Percentiles rank a stretch among this genome's conserved stretches.
Evolutionary conservation across 768 basidiomycete species (phyloP).

Genomic region (Termitomyces titanicus): DNA sequence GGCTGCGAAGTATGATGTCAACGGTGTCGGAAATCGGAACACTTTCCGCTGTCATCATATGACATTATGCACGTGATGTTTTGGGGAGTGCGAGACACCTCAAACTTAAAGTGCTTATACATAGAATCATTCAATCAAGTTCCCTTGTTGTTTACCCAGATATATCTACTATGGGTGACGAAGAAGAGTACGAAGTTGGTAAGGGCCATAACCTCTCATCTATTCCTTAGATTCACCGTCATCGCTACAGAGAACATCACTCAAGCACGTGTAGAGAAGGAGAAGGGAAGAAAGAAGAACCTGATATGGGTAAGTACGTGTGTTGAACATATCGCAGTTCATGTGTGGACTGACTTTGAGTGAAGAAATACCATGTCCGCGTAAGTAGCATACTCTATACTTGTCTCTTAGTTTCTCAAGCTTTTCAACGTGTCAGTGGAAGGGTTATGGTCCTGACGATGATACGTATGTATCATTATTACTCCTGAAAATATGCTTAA

Average conservation of each 20-base stretch:
- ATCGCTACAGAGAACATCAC: conserved; percentile 44
- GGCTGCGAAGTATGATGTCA: too few relatives aligned
- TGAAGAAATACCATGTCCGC: conserved; percentile 55
- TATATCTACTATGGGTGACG: conserved; percentile 26
- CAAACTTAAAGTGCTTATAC: too few relatives aligned
- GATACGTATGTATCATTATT: conserved; percentile 47
- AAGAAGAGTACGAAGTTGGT: conserved; percentile 70
- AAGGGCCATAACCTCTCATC: conserved; percentile 21
- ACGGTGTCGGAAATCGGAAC: background rate
- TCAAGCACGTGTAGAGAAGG: conserved; percentile 46
- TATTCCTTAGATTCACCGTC: background rate
- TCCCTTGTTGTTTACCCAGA: background rate
- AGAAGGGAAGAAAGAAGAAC: conserved; percentile 38
- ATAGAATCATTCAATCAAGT: too few relatives aligned
- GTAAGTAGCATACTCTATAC: conserved; percentile 30
- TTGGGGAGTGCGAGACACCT: too few relatives aligned
- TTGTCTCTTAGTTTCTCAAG: background rate
- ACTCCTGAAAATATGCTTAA: background rate
- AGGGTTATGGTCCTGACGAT: conserved; percentile 48
- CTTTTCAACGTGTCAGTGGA: conserved; percentile 44
- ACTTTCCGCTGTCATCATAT: background rate
- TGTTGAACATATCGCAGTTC: conserved; percentile 5
- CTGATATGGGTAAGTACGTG: conserved; percentile 45
- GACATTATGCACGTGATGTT: conserved; percentile 5
- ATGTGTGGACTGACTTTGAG: conserved; percentile 3